Percentiles rank a stretch among this genome's conserved stretches.
These are phyloP conservation scores for Pleurotus cornucopiae DNA, from an alignment of 768 basidiomycete genomes.

Conservation along the genomic window DNA sequence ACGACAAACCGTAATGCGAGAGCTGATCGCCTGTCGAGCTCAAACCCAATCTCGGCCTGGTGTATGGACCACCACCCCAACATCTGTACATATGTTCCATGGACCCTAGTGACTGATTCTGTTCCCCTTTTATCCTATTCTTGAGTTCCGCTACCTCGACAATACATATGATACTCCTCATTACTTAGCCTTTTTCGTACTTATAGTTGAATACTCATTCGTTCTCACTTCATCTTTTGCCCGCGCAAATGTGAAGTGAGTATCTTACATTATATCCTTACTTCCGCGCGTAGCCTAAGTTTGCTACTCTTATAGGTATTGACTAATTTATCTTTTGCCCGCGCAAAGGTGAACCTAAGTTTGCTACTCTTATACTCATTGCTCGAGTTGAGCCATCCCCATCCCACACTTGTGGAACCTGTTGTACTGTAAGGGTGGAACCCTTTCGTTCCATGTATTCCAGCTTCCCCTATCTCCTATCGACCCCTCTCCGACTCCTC, in stretches of 20 bases:
- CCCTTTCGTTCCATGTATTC: too few species aligned
- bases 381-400: too few species aligned
- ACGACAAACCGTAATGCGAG: neutral
- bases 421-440: too few species aligned
- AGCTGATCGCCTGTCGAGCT: neutral
- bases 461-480: too few species aligned
- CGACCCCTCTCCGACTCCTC: too few species aligned
- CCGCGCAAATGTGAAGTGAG: neutral
- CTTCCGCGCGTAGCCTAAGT: neutral
- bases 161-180: neutral
- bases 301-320: neutral
- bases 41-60: neutral
- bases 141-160: neutral
- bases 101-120: neutral
- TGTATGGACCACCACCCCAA: neutral
- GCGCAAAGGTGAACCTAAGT: neutral
- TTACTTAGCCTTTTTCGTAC: neutral
- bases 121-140: neutral
- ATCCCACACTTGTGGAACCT: too few species aligned
- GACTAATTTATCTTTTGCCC: neutral
- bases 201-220: neutral
- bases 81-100: neutral
- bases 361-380: conserved; percentile 8
- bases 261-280: neutral
- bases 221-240: neutral